These are phyloP conservation scores for Ogataea dorogensis DNA, from an alignment of 805 yeast genomes.

Conservation along the genomic window DNA sequence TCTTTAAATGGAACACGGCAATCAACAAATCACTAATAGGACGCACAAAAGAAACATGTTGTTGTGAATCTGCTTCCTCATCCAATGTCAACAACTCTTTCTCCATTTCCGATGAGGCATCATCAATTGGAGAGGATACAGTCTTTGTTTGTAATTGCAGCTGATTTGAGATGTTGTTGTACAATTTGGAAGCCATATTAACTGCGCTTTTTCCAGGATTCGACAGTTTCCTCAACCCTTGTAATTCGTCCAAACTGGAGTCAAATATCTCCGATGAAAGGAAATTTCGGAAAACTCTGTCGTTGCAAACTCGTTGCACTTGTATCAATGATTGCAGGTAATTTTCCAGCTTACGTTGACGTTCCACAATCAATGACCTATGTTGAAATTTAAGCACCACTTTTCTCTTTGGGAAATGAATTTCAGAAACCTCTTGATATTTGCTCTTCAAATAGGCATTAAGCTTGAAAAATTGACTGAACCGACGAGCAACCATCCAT, in stretches of 20 bases:
- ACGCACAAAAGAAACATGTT: constrained; percentile 57
- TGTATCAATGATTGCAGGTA: constrained; percentile 58
- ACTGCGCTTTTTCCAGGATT: constrained; percentile 19
- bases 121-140: constrained; percentile 19
- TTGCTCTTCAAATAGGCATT: constrained; percentile 58
- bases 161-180: constrained; percentile 33
- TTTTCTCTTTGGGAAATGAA: constrained; percentile 60
- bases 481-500: constrained; percentile 90
- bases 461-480: constrained; percentile 74
- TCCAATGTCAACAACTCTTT: constrained; percentile 53
- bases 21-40: constrained; percentile 80
- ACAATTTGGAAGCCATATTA: constrained; percentile 32
- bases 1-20: constrained; percentile 60
- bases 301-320: constrained; percentile 70
- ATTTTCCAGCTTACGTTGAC: constrained; percentile 58
- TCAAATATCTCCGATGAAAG: constrained; percentile 68
- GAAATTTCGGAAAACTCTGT: constrained; percentile 70
- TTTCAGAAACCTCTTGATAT: constrained; percentile 47
- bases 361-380: constrained; percentile 56
- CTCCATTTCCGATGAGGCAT: constrained; percentile 43
- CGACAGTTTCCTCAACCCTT: constrained; percentile 6
- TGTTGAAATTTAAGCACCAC: constrained; percentile 73
- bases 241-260: constrained; percentile 21
- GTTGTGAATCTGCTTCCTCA: constrained; percentile 27
- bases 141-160: constrained; percentile 13